phyloP scores from a whole-genome alignment of 1,139 yeast species.

The Cylindricascospora bacillispora region DNA sequence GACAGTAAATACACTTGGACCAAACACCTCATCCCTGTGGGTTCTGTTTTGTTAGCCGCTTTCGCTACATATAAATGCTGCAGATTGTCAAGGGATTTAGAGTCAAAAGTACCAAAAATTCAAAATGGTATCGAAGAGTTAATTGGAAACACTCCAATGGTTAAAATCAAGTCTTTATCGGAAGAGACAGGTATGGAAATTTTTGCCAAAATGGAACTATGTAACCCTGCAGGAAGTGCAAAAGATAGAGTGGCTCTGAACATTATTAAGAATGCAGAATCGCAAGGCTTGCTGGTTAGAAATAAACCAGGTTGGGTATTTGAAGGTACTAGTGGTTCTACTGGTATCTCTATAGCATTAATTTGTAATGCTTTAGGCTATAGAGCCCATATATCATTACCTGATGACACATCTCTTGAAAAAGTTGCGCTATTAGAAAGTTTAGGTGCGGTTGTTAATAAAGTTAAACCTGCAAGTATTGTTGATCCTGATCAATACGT shows the following conservation, averaged over 20 bases:
- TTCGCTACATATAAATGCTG: too few relatives aligned
- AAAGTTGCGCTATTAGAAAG: conserved; percentile 57
- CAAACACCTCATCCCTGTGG: too few relatives aligned
- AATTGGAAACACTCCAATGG: conserved; percentile 83
- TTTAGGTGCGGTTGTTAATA: conserved; percentile 77
- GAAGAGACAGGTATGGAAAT: conserved; percentile 63
- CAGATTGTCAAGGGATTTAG: too few relatives aligned
- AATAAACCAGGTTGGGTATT: conserved; percentile 46
- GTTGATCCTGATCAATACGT: conserved; percentile 92
- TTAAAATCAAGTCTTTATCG: conserved; percentile 67
- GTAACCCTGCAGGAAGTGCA: conserved; percentile 92
- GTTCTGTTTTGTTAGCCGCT: too few relatives aligned
- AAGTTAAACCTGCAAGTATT: conserved; percentile 88
- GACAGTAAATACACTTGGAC: too few relatives aligned
- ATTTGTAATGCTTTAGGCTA: conserved; percentile 82
- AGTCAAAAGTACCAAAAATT: too few relatives aligned
- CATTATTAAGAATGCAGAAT: conserved; percentile 59
- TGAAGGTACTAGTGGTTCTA: conserved; percentile 94
- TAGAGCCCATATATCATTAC: conserved; percentile 82
- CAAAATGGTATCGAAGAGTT: conserved; percentile 41
- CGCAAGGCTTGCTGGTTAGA: conserved; percentile 37
- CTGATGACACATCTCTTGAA: conserved; percentile 85
- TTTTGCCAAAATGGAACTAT: conserved; percentile 73
- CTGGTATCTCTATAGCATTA: conserved; percentile 88
- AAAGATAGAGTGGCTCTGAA: conserved; percentile 89